Percentiles rank a stretch among this genome's conserved stretches.
Conservation (phyloP, 2,329 filamentous ascomycete genomes). For the Bipolaris sorokiniana region DNA sequence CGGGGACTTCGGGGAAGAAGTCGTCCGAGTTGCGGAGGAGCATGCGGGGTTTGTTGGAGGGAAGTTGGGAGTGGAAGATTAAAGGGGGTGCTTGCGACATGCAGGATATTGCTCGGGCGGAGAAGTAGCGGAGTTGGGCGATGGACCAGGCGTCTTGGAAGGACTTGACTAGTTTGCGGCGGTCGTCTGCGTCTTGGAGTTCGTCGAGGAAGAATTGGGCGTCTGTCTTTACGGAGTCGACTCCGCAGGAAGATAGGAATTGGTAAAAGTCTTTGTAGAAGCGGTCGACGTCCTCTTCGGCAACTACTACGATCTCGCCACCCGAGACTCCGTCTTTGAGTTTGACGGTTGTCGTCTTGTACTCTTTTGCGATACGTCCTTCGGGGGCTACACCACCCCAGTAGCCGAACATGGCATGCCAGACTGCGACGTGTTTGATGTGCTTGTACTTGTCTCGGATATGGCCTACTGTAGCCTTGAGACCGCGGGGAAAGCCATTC, state of each 20-base stretch:
- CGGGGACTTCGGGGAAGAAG: constrained; percentile 83
- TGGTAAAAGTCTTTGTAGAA: constrained; percentile 93
- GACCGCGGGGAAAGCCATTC: constrained; percentile 76
- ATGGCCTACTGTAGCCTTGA: constrained; percentile 71
- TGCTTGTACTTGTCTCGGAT: constrained; percentile 73
- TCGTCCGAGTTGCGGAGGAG: constrained; percentile 87
- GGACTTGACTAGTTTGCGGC: constrained; percentile 72
- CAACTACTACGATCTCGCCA: constrained; percentile 74
- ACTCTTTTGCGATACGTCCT: constrained; percentile 75
- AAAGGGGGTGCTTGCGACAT: constrained; percentile 91
- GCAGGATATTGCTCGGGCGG: constrained; percentile 81
- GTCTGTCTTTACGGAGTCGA: constrained; percentile 92
- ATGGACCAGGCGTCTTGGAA: constrained; percentile 90
- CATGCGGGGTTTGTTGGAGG: constrained; percentile 73
- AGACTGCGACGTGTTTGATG: constrained; percentile 86
- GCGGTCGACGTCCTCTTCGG: constrained; percentile 71
- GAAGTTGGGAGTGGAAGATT: constrained; percentile 82
- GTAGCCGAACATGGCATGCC: constrained; percentile 75
- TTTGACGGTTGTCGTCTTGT: constrained; percentile 71
- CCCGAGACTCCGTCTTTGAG: constrained; percentile 64
- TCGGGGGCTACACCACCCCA: constrained; percentile 82
- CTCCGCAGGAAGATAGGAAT: constrained; percentile 74
- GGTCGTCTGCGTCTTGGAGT: constrained; percentile 69
- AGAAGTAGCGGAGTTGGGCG: constrained; percentile 77
- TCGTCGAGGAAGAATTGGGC: constrained; percentile 89